Base-by-base conservation (phyloP, 2,329 filamentous ascomycete genomes). In the Trichoderma koningiopsis region DNA sequence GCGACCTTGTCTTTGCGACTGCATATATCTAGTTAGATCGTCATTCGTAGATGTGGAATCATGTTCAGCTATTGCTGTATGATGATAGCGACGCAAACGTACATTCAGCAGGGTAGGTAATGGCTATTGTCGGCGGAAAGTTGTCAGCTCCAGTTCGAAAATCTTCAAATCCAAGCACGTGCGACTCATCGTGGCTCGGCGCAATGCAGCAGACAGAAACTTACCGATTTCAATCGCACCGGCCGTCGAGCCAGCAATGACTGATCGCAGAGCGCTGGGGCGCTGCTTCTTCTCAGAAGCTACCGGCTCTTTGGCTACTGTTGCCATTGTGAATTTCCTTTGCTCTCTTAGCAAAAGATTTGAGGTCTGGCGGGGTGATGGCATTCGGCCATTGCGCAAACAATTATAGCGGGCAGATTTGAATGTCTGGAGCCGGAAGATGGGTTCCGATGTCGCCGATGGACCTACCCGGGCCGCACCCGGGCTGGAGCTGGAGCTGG, bases 51-150 rank as follows among this genome's bases (percentile, higher is more conserved):
- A 29, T 29, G 14, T 14, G 22, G n/a, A 49, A 29, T n/a, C 33
- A 7, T 37, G 29, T 35, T 22, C n/a, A 7, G 10, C 29, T 16
- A 19, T 43, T 64, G 49, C 10, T 37, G 10, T 11, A 19, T 11
- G 29, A 35, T n/a, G 5, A 22, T 19, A 37, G 29, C 63, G 64
- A 40, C 40, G 55, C 31, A 29, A 70, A 81, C 86, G 75, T 88
- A 94, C 92, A 97, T 81, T 97, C 94, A 76, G 94, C 94, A 68
- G 94, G 94, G 81, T 97, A 97, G 72, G 94, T 97, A 75, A 97
- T 96, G 71, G 94, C 84, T 85, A 31, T 29, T n/a, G 14, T 3
- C 6, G 33, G 33, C 7, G 8, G 16, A 52, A 16, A 16, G 22
- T 5, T 22, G 61, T 64, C 47, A 64, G 67, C 24, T n/a, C 16